These are phyloP conservation scores for Amyloporia xantha DNA, from an alignment of 768 basidiomycete genomes.

Conservation along the genomic window DNA sequence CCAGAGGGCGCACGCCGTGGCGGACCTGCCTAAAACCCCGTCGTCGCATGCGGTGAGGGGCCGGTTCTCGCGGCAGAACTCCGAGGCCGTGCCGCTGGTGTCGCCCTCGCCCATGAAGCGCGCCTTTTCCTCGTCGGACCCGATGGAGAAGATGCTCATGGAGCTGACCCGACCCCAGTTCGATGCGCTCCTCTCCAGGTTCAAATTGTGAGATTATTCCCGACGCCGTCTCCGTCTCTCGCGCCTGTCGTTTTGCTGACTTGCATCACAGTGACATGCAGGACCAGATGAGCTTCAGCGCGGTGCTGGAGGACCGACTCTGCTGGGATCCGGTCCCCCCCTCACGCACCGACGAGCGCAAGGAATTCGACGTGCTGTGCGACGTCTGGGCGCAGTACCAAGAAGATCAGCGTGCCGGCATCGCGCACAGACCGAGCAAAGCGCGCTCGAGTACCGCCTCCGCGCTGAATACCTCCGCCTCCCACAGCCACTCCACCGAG, in stretches of 20 bases:
- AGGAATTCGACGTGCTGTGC: conserved; percentile 51
- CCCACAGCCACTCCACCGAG: not conserved
- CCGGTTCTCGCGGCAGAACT: not conserved
- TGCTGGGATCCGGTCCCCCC: conserved; percentile 39
- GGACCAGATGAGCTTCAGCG: conserved; percentile 40
- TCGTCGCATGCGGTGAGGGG: not conserved
- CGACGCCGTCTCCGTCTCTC: conserved; percentile 2
- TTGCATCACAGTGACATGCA: conserved; percentile 50
- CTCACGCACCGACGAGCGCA: conserved; percentile 41
- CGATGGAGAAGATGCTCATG: conserved; percentile 28
- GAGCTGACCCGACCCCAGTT: conserved; percentile 56
- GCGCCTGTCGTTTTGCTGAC: too few species aligned
- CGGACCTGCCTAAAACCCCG: not conserved
- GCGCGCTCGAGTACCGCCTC: conserved; percentile 2
- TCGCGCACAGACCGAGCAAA: not conserved
- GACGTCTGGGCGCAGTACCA: conserved; percentile 50
- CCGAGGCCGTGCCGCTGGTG: not conserved
- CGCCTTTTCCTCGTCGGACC: not conserved
- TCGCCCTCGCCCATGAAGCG: not conserved
- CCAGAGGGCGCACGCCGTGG: conserved; percentile 18
- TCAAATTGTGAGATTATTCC: conserved; percentile 61
- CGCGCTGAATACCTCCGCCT: not conserved
- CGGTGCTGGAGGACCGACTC: conserved; percentile 41
- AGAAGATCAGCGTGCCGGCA: conserved; percentile 16
- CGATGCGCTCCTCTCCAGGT: conserved; percentile 48